Evolutionary conservation across 2,329 filamentous ascomycete species (phyloP), one percentile per base, ranked within the genome.

Genomic region (Xylariomycetidae sp.): DNA sequence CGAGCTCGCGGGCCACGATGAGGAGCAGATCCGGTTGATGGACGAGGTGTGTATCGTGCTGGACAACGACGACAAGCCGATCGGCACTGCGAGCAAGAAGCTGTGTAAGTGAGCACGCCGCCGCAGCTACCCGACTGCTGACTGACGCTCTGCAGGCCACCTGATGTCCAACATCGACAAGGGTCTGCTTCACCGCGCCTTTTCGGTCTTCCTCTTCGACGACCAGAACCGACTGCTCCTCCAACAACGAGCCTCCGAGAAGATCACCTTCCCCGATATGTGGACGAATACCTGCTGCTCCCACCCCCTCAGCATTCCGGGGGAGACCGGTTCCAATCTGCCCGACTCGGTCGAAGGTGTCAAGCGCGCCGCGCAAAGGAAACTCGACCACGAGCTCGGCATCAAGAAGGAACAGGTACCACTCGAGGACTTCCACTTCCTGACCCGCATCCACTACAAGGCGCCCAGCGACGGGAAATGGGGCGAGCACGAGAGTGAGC

Each of bases 251-350:
- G 92, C 92, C 18, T 70, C 80, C 25, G 90, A 96, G 68, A 98
- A 98, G 72, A 98, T 98, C 57, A 98, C 92, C 6, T 98, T 98
- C 67, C 90, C 92, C 30, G 87, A 95, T 59, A 89, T 95, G 82
- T 98, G 92, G 92, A 98, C 92, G 44, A 98, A 98, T 67, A 98
- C 92, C 19, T 98, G 92, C 74, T 98, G 92, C 72, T 98, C 92
- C 24, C 92, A 98, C 63, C 92, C 92, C 5, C 74, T 98, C 40
- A 85, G 86, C 35, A 84, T 95, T 47, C 85, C 92, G 7, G 82
- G 83, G 45, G 92, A 98, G 76, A 94, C 87, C 17, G 92, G 92
- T 43, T 75, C 79, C 19, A 83, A 82, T 47, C 71, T 98, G 26
- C 73, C 81, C 31, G 84, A 86, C 46, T 84, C 89, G 5, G 70